Evolutionary conservation across 2,329 filamentous ascomycete species (phyloP), one percentile per base, ranked within the genome.

Genomic region (Cryphonectria naterciae): DNA sequence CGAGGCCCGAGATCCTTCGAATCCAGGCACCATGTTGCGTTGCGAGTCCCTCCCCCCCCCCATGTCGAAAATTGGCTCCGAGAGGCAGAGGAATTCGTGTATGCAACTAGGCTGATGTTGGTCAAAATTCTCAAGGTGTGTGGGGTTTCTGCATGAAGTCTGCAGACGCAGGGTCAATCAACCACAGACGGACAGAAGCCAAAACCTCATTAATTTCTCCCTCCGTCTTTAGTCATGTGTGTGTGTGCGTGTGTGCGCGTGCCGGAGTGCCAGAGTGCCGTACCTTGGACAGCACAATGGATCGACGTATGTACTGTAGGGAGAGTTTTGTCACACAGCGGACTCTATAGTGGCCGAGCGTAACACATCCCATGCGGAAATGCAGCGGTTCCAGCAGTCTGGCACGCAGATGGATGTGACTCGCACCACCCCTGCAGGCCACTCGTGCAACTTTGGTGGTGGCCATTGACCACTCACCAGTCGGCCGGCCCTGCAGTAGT

Each of bases 401-500:
- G 67, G 67, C 70, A 67, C 70, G 67, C 70, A 71, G 65, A 28
- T 41, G 62, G 39, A 54, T 69, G 70, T 63, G 63, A 71, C 11
- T 35, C 43, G 39, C 68, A 62, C 46, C 70, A 62, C 58, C 70
- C 70, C 67, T 69, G 70, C 70, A 65, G 65, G 60, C 68, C 61
- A 62, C 65, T 66, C 56, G 46, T 52, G 41, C 58, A 54, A 7
- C 19, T 13, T 41, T 37, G 43, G 28, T 62, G 28, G 19, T 52
- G 66, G 67, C 61, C 63, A 64, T 58, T 54, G 66, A 25, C 70
- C 67, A 71, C n/a, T 67, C 56, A 69, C 52, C 56, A 64, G 63
- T 41, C 46, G n/a, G 10, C 25, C 41, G 70, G 67, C 70, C 70
- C 70, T 71, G 70, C 70, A 71, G 70, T 71, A 71, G 70, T 69